phyloP scores from a whole-genome alignment of 75 land plant species.

The Sequoiadendron giganteum region DNA sequence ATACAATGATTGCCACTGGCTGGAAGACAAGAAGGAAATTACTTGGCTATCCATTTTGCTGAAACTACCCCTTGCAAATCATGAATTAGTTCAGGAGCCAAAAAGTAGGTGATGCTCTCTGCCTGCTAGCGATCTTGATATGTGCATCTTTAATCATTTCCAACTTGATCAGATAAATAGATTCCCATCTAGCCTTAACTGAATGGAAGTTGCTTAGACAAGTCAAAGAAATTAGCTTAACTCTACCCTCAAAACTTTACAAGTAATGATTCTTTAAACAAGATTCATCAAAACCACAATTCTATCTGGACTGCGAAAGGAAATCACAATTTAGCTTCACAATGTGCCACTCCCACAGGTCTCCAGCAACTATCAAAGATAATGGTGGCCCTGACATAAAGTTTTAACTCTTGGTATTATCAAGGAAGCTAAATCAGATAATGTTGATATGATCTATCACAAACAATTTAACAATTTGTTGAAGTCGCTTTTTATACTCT shows the following conservation, averaged over 20 bases:
- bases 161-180: not conserved
- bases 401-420: not conserved
- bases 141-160: not conserved
- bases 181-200: not conserved
- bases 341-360: no score
- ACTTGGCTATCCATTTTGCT: not conserved
- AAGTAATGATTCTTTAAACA: not conserved
- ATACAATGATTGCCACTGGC: not conserved
- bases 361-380: not conserved
- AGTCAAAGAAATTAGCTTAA: not conserved
- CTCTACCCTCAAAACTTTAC: not conserved
- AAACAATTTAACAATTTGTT: not conserved
- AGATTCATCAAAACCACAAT: not conserved
- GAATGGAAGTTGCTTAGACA: not conserved
- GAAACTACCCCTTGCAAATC: not conserved
- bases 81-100: not conserved
- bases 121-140: not conserved
- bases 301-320: not conserved
- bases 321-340: no score
- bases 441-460: not conserved
- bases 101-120: not conserved
- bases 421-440: not conserved
- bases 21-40: not conserved
- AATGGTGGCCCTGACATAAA: not conserved
- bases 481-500: not conserved